Percentiles rank a stretch among this genome's conserved stretches.
Conservation (phyloP, 2,329 filamentous ascomycete genomes). For the Pseudocercospora vitis region DNA sequence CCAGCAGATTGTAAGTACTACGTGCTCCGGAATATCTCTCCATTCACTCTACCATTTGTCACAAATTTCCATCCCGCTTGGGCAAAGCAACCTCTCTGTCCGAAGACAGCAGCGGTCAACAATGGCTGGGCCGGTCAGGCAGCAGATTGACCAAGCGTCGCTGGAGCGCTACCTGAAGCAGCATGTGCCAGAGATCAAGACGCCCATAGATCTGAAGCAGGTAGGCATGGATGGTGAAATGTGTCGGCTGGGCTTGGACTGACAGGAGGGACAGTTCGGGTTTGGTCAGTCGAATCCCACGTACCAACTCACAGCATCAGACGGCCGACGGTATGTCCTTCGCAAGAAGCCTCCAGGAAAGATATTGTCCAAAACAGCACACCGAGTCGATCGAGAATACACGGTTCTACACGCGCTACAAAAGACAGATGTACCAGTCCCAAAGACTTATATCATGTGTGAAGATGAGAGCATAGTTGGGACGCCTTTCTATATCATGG, state of each 20-base stretch:
- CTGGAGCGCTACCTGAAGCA: slow-evolving; percentile 74
- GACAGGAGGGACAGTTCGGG: slow-evolving; percentile 66
- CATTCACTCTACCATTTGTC: background rate
- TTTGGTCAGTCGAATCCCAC: slow-evolving; percentile 91
- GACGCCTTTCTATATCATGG: slow-evolving; percentile 96
- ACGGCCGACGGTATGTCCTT: slow-evolving; percentile 75
- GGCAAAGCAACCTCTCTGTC: no score
- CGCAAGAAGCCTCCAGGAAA: slow-evolving; percentile 96
- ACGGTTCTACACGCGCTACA: slow-evolving; percentile 80
- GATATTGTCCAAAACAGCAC: slow-evolving; percentile 87
- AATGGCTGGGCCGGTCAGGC: slow-evolving; percentile 84
- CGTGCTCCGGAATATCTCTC: background rate
- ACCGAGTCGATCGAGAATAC: slow-evolving; percentile 95
- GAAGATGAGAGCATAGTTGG: slow-evolving; percentile 78
- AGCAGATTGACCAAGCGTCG: slow-evolving; percentile 79
- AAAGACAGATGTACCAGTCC: slow-evolving; percentile 80
- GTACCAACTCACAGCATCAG: slow-evolving; percentile 78
- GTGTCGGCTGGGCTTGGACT: background rate
- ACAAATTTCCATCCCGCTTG: no score
- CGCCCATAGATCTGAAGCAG: slow-evolving; percentile 83
- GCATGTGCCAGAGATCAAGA: slow-evolving; percentile 77
- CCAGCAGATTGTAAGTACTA: no score
- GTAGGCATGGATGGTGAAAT: slow-evolving; percentile 45
- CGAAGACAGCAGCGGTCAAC: background rate
- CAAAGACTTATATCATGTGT: slow-evolving; percentile 79